Percentiles rank a stretch among this genome's conserved stretches.
These are phyloP conservation scores for Erysiphe pulchra DNA, from an alignment of 2,329 filamentous ascomycete genomes.

Conservation along the genomic window DNA sequence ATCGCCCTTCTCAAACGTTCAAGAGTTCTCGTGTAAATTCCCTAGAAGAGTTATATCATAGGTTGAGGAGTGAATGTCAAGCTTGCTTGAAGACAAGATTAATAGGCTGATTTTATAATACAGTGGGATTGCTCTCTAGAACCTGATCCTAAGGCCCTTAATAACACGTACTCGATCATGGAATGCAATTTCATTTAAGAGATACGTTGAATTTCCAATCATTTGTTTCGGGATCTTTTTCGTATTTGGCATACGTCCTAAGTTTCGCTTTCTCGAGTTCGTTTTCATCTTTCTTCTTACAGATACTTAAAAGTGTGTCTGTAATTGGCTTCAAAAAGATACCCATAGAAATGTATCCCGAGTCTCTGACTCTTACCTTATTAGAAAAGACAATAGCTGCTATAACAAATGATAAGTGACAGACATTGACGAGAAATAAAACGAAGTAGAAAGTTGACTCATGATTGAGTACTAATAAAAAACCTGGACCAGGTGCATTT, in stretches of 20 bases:
- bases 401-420: constrained; percentile 8
- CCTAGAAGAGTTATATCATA: too few relatives aligned
- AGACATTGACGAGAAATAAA: constrained; percentile 9
- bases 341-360: constrained; percentile 8
- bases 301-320: constrained; percentile 8
- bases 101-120: too few relatives aligned
- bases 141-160: too few relatives aligned
- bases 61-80: too few relatives aligned
- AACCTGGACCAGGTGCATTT: constrained; percentile 4
- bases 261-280: constrained; percentile 7
- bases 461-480: constrained; percentile 15
- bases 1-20: too few relatives aligned
- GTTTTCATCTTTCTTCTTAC: constrained; percentile 6
- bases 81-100: too few relatives aligned
- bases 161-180: too few relatives aligned
- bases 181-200: not conserved
- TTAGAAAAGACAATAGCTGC: constrained; percentile 8
- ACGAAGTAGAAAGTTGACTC: constrained; percentile 20
- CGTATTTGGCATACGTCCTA: constrained; percentile 7
- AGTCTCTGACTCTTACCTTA: constrained; percentile 9
- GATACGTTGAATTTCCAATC: constrained; percentile 1
- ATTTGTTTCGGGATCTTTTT: constrained; percentile 6
- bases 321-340: constrained; percentile 11
- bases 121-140: too few relatives aligned
- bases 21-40: too few relatives aligned